Evolutionary conservation across 148 eudicot genomes (phyloP), one percentile per base, ranked within the genome.

Genomic region (Limonium bicolor): DNA sequence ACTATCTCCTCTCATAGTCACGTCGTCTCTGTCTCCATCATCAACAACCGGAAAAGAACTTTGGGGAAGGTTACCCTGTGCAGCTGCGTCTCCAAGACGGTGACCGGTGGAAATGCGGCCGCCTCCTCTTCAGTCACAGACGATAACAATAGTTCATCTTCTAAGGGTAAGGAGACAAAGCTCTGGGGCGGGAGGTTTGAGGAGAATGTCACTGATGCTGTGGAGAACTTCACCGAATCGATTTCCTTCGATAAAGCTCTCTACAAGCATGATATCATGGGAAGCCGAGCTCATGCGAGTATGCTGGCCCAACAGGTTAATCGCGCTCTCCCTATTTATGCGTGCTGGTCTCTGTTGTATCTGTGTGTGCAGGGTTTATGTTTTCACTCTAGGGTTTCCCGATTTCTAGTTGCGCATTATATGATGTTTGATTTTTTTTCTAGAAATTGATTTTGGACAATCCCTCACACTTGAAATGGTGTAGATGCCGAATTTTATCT

Each of bases 111-210:
- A 8, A 31, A 7, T 4, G 13, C 16, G 17, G 36, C 7, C 25
- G 16, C 52, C 18, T 27, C 45, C 24, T 41, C 60, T 21, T 18
- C 21, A 36, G 46, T 21, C 14, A 33, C 10, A 13, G 29, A 34
- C 1, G n/a, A n/a, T n/a, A n/a, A n/a, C n/a, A n/a, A n/a, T n/a
- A n/a, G n/a, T n/a, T n/a, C n/a, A n/a, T 17, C 33, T 7, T 35
- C 5, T 2, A 5, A 46, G 33, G 56, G 24, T 10, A 83, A 77
- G 62, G 99, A 84, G 64, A 55, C 70, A 14, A 92, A 92, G 59
- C 72, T 85, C 4, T 92, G 99, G 99, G 99, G 99, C 1, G 99
- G 99, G 7, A 62, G 99, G 49, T 92, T 92, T 38, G 94, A 85
- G 50, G 94, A 81, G 46, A 82, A 80, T 36, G 95, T 85, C 1